phyloP scores from a whole-genome alignment of 345 rosid genomes.

The Heritiera fomes region DNA sequence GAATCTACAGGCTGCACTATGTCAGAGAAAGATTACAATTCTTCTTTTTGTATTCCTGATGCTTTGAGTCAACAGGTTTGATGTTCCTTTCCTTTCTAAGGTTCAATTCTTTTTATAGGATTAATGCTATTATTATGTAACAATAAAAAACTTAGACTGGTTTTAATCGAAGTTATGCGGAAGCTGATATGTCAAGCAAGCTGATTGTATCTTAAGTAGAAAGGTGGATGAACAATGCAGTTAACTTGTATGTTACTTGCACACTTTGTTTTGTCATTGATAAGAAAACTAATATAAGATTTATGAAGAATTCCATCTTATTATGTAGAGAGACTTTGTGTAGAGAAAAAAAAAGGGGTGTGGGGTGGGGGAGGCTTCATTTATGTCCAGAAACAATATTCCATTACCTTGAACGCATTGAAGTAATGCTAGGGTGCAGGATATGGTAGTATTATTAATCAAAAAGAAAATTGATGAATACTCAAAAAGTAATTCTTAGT shows the following conservation, averaged over 20 bases:
- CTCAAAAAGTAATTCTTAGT: not conserved
- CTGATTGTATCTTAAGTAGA: not conserved
- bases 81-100: slow-evolving; percentile 13
- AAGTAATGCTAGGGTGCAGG: not conserved
- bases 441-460: not conserved
- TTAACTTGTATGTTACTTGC: not conserved
- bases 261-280: not conserved
- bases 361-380: not conserved
- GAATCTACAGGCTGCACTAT: slow-evolving; percentile 5
- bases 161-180: not conserved
- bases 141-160: not conserved
- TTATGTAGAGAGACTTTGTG: not conserved
- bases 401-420: not conserved
- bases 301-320: not conserved
- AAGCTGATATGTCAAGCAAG: not conserved
- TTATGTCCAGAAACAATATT: not conserved
- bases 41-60: slow-evolving; percentile 11
- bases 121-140: not conserved
- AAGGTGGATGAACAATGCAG: not conserved
- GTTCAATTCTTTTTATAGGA: not conserved
- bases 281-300: not conserved
- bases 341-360: too few relatives aligned
- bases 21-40: slow-evolving; percentile 17
- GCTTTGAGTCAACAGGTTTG: slow-evolving; percentile 38
- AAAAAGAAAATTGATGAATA: not conserved